Evolutionary conservation across 352 stramenopile genomes (phyloP).

Genomic region (Thalassiosira oceanica): DNA sequence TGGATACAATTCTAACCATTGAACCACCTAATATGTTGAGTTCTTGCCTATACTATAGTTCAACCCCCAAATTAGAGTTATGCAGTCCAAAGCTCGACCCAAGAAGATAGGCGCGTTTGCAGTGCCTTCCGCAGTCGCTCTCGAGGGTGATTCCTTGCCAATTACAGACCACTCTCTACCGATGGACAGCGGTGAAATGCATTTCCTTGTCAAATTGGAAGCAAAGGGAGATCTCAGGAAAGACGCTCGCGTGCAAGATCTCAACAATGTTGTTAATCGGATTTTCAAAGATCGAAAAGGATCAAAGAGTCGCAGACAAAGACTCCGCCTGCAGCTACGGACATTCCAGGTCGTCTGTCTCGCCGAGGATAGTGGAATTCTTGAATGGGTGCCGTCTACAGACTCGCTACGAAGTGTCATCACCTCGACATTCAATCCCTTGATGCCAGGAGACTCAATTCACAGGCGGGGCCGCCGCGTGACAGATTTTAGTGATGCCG

Average conservation of each 20-base stretch:
- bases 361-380: conserved; percentile 98
- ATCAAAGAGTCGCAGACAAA: conserved; percentile 71
- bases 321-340: conserved; percentile 89
- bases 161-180: conserved; percentile 10
- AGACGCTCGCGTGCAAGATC: conserved; percentile 99
- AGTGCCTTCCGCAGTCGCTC: conserved; percentile 63
- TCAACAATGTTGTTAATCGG: conserved; percentile 99
- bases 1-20: too few relatives aligned
- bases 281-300: conserved; percentile 83
- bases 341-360: conserved; percentile 99
- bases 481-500: conserved; percentile 65
- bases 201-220: conserved; percentile 89
- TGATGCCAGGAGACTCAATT: conserved; percentile 49
- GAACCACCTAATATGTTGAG: too few relatives aligned
- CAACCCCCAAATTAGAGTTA: conserved; percentile 87
- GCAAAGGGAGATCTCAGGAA: conserved; percentile 98
- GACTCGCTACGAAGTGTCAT: conserved; percentile 88
- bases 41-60: too few relatives aligned
- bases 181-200: conserved; percentile 75
- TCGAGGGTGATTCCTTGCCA: conserved; percentile 58
- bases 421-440: conserved; percentile 75
- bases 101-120: conserved; percentile 92
- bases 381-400: conserved; percentile 99
- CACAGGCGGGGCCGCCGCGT: conserved; percentile 55
- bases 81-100: conserved; percentile 98